Evolutionary conservation across 108 stramenopile genomes (phyloP).

Genomic region (Pelagomonas calceolata): DNA sequence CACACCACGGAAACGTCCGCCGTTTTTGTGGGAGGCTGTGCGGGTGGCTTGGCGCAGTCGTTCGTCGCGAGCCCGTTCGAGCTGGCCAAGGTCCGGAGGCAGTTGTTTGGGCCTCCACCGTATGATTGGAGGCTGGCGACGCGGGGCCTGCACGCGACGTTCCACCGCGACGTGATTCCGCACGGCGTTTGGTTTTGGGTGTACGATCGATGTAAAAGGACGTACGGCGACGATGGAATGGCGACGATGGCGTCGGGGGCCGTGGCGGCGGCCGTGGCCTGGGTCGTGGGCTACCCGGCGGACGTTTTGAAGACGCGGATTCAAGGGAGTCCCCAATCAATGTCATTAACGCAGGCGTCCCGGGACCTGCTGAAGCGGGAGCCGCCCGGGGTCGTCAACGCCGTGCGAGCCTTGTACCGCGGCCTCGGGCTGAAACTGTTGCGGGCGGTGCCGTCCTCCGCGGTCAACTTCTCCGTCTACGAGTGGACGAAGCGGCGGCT

Average conservation of each 20-base stretch:
- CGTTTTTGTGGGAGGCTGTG: slow-evolving; percentile 42
- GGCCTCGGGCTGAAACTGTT: slow-evolving; percentile 66
- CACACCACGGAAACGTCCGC: not conserved
- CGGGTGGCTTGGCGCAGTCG: slow-evolving; percentile 61
- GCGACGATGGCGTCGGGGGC: slow-evolving; percentile 36
- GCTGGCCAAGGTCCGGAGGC: slow-evolving; percentile 46
- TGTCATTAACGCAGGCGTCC: not conserved
- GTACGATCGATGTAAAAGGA: slow-evolving; percentile 42
- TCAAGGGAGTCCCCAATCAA: slow-evolving; percentile 21
- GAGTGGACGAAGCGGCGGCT: slow-evolving; percentile 20
- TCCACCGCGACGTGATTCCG: slow-evolving; percentile 60
- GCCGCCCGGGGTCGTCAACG: slow-evolving; percentile 27
- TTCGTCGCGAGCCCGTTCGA: slow-evolving; percentile 72
- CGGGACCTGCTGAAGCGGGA: slow-evolving; percentile 23
- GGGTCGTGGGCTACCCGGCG: slow-evolving; percentile 69
- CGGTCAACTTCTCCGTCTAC: slow-evolving; percentile 61
- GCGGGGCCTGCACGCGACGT: slow-evolving; percentile 62
- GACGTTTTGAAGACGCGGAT: slow-evolving; percentile 73
- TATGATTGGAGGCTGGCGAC: slow-evolving; percentile 23
- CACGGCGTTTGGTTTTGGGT: slow-evolving; percentile 67
- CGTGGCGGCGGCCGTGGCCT: slow-evolving; percentile 61
- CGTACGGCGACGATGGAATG: not conserved
- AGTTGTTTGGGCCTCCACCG: not conserved
- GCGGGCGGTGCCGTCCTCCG: slow-evolving; percentile 57
- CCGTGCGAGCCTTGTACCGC: slow-evolving; percentile 48